Conservation (phyloP, 345 rosid species). For the Camelina laxa region DNA sequence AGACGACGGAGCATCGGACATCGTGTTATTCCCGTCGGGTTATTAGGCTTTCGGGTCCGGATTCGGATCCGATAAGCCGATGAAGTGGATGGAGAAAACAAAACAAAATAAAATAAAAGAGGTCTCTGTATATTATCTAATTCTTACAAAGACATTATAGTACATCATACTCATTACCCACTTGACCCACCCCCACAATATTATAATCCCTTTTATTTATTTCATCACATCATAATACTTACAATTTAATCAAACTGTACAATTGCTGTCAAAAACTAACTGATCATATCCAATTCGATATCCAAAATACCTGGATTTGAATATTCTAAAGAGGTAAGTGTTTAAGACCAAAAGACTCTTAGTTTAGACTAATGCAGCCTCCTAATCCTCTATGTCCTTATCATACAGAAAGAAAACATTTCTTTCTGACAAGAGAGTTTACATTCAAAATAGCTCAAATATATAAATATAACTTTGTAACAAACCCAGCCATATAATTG, state of each 20-base stretch:
- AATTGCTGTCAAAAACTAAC: background rate
- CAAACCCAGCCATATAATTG: too few relatives aligned
- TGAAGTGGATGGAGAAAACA: background rate
- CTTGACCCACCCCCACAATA: constrained; percentile 35
- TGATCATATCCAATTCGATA: background rate
- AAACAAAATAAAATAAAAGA: background rate
- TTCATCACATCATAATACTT: background rate
- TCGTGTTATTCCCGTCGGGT: constrained; percentile 25
- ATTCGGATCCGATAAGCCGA: constrained; percentile 41
- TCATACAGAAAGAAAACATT: background rate
- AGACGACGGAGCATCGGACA: constrained; percentile 60
- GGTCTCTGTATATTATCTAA: constrained; percentile 3
- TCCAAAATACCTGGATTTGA: background rate
- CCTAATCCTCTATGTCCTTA: too few relatives aligned
- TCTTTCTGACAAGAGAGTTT: too few relatives aligned
- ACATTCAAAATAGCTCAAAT: too few relatives aligned
- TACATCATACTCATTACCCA: constrained; percentile 25
- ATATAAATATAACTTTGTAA: too few relatives aligned
- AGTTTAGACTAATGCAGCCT: background rate
- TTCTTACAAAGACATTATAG: constrained; percentile 13
- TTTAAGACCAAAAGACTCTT: background rate
- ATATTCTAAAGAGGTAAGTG: background rate
- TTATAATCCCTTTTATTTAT: background rate
- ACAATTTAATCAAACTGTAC: background rate
- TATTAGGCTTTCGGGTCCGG: constrained; percentile 36